These are phyloP conservation scores for Parmelia sp. DNA, from an alignment of 495 filamentous ascomycete genomes.

Conservation along the genomic window DNA sequence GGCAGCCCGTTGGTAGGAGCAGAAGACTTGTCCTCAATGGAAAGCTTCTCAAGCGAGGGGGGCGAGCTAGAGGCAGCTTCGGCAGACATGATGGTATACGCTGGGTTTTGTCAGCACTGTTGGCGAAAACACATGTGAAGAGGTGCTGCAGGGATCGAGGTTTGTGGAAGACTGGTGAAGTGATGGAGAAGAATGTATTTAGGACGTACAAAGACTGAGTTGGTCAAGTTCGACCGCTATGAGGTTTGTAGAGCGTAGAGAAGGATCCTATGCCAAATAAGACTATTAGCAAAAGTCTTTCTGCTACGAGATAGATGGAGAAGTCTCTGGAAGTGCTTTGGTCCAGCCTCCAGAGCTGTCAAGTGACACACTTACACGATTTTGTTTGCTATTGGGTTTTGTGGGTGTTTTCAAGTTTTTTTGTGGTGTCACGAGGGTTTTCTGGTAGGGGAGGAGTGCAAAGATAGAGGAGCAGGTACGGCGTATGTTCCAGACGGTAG, in stretches of 20 bases:
- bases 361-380: conserved; percentile 26
- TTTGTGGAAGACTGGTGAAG: background rate
- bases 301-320: background rate
- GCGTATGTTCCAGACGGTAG: conserved; percentile 12
- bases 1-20: conserved; percentile 56
- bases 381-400: conserved; percentile 30
- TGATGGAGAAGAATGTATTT: background rate
- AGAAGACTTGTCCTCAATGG: conserved; percentile 52
- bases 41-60: conserved; percentile 65
- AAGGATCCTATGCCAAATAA: background rate
- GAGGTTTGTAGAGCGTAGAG: background rate
- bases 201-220: conserved; percentile 10
- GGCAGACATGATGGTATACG: conserved; percentile 55
- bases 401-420: conserved; percentile 47
- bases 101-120: background rate
- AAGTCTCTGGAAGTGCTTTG: background rate
- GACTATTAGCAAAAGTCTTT: background rate
- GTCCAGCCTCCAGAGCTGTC: background rate
- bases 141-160: background rate
- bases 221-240: background rate
- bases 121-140: background rate
- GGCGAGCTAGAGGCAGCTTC: conserved; percentile 42
- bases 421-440: conserved; percentile 37
- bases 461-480: conserved; percentile 13
- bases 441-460: conserved; percentile 27